phyloP scores from a whole-genome alignment of 1,139 yeast genomes.

The Suhomyces anneliseae region DNA sequence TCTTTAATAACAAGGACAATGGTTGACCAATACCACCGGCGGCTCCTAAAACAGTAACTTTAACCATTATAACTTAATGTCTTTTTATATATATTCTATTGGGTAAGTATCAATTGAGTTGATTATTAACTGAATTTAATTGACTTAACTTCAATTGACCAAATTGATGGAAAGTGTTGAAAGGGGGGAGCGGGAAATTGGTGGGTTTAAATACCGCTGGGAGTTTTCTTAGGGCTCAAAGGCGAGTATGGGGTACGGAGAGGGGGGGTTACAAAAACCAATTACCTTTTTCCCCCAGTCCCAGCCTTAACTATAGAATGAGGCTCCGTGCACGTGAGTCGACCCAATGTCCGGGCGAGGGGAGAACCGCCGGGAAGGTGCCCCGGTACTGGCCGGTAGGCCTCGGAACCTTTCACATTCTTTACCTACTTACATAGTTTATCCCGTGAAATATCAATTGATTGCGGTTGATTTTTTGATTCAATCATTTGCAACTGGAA shows the following conservation, averaged over 20 bases:
- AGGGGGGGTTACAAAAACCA: neutral
- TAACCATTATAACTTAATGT: slow-evolving; percentile 33
- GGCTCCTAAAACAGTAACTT: slow-evolving; percentile 92
- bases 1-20: slow-evolving; percentile 82
- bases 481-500: too few species aligned
- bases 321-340: neutral
- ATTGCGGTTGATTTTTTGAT: too few species aligned
- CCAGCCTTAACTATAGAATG: too few species aligned
- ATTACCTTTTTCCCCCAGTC: too few species aligned
- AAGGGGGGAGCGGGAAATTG: neutral
- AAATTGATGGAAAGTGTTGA: neutral
- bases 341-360: neutral
- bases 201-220: neutral
- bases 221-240: too few species aligned
- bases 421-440: too few species aligned
- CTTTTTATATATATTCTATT: too few species aligned
- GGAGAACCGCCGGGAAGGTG: neutral
- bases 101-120: neutral
- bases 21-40: slow-evolving; percentile 99
- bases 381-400: neutral
- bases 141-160: too few species aligned
- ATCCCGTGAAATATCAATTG: neutral
- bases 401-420: neutral
- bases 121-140: neutral
- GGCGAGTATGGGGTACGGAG: neutral